These are phyloP conservation scores for Panaeolus cyanescens DNA, from an alignment of 768 basidiomycete species.

Conservation along the genomic window DNA sequence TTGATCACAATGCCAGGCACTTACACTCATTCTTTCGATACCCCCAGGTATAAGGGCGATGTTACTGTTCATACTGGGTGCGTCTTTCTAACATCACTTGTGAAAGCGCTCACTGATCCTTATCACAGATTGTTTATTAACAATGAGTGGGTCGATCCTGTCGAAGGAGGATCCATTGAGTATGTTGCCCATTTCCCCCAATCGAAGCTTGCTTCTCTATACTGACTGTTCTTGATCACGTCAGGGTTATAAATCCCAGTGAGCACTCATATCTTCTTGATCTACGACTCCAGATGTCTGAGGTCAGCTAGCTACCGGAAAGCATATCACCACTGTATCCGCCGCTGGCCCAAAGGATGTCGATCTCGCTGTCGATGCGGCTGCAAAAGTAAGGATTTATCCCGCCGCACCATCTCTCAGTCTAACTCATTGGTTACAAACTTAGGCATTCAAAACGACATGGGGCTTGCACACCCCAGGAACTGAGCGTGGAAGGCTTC, in stretches of 20 bases:
- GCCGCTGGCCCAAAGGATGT: slow-evolving; percentile 70
- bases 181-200: slow-evolving; percentile 39
- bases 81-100: neutral
- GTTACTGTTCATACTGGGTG: slow-evolving; percentile 57
- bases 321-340: slow-evolving; percentile 53
- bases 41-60: slow-evolving; percentile 53
- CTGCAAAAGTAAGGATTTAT: slow-evolving; percentile 45
- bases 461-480: slow-evolving; percentile 71
- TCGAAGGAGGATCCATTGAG: slow-evolving; percentile 63
- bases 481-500: slow-evolving; percentile 47
- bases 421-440: neutral
- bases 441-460: slow-evolving; percentile 42
- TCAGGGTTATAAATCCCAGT: neutral
- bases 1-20: slow-evolving; percentile 35
- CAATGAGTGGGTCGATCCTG: slow-evolving; percentile 66
- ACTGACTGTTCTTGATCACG: neutral
- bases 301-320: slow-evolving; percentile 40
- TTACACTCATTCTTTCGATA: slow-evolving; percentile 54
- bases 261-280: no score
- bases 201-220: neutral
- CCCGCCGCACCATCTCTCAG: neutral
- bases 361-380: slow-evolving; percentile 69
- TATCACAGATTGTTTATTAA: slow-evolving; percentile 65
- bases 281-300: no score
- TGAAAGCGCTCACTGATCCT: neutral